phyloP scores from a whole-genome alignment of 2,329 filamentous ascomycete genomes.

The Aspergillus intermedius region DNA sequence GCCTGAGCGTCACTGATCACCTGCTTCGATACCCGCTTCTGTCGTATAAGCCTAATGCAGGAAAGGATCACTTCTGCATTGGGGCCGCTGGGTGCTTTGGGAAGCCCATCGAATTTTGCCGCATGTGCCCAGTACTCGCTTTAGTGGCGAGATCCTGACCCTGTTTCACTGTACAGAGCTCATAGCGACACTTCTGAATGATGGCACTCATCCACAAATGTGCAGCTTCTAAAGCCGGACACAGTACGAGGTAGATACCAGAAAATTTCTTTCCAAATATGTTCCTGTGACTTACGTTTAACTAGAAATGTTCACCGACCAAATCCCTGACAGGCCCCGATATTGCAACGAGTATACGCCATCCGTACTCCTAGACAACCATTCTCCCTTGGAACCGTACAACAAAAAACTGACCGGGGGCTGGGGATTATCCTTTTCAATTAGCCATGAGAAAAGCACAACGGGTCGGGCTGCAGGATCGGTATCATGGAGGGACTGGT shows the following conservation, averaged over 20 bases:
- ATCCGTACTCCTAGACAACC: conserved; percentile 44
- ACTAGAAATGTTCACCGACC: conserved; percentile 53
- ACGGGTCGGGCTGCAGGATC: conserved; percentile 47
- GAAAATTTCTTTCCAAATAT: neutral
- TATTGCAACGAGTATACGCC: conserved; percentile 44
- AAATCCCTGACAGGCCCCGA: conserved; percentile 51
- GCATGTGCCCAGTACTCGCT: conserved; percentile 31
- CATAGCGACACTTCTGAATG: conserved; percentile 54
- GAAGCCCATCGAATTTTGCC: conserved; percentile 53
- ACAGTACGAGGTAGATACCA: conserved; percentile 42
- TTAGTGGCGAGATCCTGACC: neutral
- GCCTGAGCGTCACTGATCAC: neutral
- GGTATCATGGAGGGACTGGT: conserved; percentile 50
- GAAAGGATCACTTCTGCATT: conserved; percentile 46
- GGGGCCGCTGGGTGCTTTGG: conserved; percentile 60
- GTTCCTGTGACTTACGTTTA: too few relatives aligned
- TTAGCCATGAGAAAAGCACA: conserved; percentile 34
- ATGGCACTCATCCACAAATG: conserved; percentile 53
- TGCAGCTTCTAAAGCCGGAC: conserved; percentile 41
- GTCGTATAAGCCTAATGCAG: conserved; percentile 28
- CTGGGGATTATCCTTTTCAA: conserved; percentile 55
- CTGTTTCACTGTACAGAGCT: conserved; percentile 37
- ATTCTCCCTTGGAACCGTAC: conserved; percentile 46
- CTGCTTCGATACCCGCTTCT: neutral
- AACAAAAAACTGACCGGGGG: conserved; percentile 50